Conservation (phyloP, 2,329 filamentous ascomycete genomes). For the Botrytis medusae region DNA sequence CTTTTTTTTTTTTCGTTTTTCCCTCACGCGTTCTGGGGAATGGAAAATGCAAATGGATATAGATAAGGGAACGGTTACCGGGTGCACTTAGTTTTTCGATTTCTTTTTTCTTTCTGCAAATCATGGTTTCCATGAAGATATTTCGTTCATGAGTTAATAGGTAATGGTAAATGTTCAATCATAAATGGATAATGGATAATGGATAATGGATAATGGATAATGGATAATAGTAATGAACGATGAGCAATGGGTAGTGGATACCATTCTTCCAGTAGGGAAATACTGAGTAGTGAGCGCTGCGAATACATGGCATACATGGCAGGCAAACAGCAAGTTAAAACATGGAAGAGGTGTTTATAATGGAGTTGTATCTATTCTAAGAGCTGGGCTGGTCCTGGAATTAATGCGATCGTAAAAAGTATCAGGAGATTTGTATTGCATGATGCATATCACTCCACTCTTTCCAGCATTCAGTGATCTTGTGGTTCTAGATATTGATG, state of each 20-base stretch:
- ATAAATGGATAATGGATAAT: background rate
- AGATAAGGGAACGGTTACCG: background rate
- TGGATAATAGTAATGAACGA: background rate
- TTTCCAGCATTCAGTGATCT: fast-evolving
- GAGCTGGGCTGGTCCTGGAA: slow-evolving; percentile 12
- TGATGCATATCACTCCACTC: background rate
- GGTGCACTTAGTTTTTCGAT: background rate
- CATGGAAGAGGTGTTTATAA: background rate
- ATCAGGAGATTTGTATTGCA: background rate
- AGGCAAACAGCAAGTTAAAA: background rate
- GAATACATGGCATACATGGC: background rate
- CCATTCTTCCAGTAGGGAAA: background rate
- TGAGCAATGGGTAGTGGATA: background rate
- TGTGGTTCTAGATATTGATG: background rate
- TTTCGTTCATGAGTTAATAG: background rate
- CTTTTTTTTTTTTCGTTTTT: background rate
- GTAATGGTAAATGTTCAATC: background rate
- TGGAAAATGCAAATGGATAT: background rate
- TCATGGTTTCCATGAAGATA: background rate
- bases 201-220: background rate
- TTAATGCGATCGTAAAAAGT: background rate
- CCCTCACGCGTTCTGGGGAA: background rate
- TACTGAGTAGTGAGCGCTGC: background rate
- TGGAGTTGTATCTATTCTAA: background rate
- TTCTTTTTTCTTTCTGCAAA: background rate